These are phyloP conservation scores for Aspergillus steynii DNA, from an alignment of 495 filamentous ascomycete genomes.

Conservation along the genomic window DNA sequence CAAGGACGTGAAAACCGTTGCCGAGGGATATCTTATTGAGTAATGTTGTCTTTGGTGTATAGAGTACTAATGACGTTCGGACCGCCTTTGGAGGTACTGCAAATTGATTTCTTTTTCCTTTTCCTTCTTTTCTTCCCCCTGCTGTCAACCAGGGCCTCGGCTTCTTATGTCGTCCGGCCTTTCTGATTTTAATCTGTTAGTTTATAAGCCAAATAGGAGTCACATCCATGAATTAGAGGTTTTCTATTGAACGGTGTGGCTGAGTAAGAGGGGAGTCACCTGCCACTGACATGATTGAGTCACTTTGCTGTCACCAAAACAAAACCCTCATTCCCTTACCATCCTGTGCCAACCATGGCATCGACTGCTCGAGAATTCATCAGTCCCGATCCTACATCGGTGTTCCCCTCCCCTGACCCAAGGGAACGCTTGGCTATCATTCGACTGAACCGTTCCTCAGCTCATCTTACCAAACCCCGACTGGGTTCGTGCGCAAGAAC, in stretches of 20 bases:
- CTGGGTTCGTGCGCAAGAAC: too few species aligned
- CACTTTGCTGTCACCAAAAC: too few species aligned
- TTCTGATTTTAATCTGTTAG: not conserved
- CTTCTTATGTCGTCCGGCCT: not conserved
- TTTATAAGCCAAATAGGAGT: not conserved
- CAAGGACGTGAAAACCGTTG: slow-evolving; percentile 83
- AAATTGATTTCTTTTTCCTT: slow-evolving; percentile 16
- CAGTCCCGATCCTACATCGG: not conserved
- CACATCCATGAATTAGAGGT: not conserved
- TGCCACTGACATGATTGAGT: too few species aligned
- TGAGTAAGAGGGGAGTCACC: not conserved
- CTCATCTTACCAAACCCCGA: not conserved
- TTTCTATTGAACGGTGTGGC: not conserved
- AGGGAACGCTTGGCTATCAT: not conserved
- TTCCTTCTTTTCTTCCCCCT: slow-evolving; percentile 10
- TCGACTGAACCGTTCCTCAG: not conserved
- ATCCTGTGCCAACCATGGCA: not conserved
- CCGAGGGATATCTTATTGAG: slow-evolving; percentile 80
- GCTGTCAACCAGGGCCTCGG: not conserved
- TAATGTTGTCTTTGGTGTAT: slow-evolving; percentile 48
- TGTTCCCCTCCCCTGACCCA: not conserved
- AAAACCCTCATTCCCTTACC: not conserved
- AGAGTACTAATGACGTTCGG: slow-evolving; percentile 49
- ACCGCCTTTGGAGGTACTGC: slow-evolving; percentile 24
- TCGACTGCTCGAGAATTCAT: not conserved